Evolutionary conservation across 805 yeast species (phyloP), one percentile per base, ranked within the genome.

Genomic region (Peterozyma xylosa): DNA sequence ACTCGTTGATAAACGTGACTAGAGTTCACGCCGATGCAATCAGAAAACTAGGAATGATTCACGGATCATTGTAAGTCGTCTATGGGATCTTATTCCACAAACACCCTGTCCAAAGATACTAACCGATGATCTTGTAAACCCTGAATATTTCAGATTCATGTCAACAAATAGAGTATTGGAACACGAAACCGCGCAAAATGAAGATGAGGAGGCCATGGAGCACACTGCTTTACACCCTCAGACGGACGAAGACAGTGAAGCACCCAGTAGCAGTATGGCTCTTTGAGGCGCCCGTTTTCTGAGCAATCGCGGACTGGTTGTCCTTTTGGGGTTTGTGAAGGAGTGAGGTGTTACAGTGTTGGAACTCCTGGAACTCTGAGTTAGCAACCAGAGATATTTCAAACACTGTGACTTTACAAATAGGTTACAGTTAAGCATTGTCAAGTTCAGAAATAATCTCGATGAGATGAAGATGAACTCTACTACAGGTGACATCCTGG

Each of bases 21-120:
- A 53, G 65, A 29, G 53, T 58, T 18, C 76, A 71, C 48, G 63
- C 57, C 46, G 60, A 64, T 46, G 49, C 63, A 4, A 63, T 70
- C 16, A 65, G 68, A 50, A 58, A 60, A 35, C 51, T 68, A 67
- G 93, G 72, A 7, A 56, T 65, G 36, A 60, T 66, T 50, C 75
- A 71, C 46, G 74, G 71, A 13, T 56, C 67, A 9, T 55, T 71
- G 53, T 50, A 42, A 46, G 51, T 48, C 7, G 27, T 21, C 27
- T 21, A n/a, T n/a, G n/a, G n/a, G n/a, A n/a, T n/a, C n/a, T n/a
- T n/a, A n/a, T n/a, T n/a, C n/a, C n/a, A n/a, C n/a, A n/a, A n/a
- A n/a, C n/a, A n/a, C n/a, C n/a, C n/a, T n/a, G n/a, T n/a, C n/a
- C n/a, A n/a, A 21, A 21, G 7, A 7, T 21, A 21, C 27, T 21